phyloP scores from a whole-genome alignment of 345 rosid genomes.

The Camelina hispida region DNA sequence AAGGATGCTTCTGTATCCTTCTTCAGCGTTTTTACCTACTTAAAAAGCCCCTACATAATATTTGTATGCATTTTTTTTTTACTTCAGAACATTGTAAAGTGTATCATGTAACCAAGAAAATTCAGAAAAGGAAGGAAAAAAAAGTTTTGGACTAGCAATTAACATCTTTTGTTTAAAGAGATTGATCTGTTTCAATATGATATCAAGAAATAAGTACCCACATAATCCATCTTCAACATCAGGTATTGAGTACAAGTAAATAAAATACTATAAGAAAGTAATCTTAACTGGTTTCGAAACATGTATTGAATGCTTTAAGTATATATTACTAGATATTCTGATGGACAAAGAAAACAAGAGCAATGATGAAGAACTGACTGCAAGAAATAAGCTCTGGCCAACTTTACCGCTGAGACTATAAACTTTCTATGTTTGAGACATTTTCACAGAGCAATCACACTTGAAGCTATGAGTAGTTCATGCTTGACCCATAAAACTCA shows the following conservation, averaged over 20 bases:
- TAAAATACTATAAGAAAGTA: not conserved
- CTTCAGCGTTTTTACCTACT: slow-evolving; percentile 40
- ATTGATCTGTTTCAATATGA: slow-evolving; percentile 3
- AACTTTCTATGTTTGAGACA: slow-evolving; percentile 15
- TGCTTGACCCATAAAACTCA: slow-evolving; percentile 21
- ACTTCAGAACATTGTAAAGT: not conserved
- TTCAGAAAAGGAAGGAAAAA: not conserved
- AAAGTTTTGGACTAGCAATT: slow-evolving; percentile 23
- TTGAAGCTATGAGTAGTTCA: slow-evolving; percentile 18
- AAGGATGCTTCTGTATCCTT: slow-evolving; percentile 27
- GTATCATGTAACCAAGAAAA: slow-evolving; percentile 31
- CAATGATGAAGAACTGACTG: slow-evolving; percentile 1
- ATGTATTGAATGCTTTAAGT: not conserved
- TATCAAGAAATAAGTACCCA: not conserved
- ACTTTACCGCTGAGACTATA: not conserved
- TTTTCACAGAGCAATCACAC: slow-evolving; percentile 23
- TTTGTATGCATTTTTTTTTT: slow-evolving; percentile 7
- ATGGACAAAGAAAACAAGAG: slow-evolving; percentile 13
- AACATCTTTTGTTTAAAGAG: slow-evolving; percentile 8
- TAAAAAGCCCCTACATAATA: slow-evolving; percentile 17
- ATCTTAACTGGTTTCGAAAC: not conserved
- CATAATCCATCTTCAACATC: too few species aligned
- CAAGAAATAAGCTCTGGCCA: slow-evolving; percentile 9
- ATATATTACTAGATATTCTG: not conserved
- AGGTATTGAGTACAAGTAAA: too few species aligned